These are phyloP conservation scores for Zoysia matrella DNA, from an alignment of 202 grass and related monocot species.

Conservation along the genomic window DNA sequence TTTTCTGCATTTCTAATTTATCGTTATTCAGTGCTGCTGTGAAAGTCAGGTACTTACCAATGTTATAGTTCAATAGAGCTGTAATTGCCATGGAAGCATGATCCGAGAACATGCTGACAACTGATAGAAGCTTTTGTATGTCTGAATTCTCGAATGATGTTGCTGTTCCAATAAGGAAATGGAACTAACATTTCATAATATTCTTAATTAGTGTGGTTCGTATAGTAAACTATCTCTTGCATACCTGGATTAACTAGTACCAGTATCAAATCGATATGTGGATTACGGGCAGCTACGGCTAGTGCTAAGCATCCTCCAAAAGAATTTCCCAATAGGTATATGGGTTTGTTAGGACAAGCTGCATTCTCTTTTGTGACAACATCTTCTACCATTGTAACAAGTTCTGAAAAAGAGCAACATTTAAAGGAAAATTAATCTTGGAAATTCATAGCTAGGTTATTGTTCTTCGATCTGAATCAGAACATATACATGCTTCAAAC, in stretches of 20 bases:
- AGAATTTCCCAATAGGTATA: constrained; percentile 69
- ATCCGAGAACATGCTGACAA: constrained; percentile 52
- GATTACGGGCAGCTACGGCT: constrained; percentile 65
- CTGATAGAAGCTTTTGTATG: constrained; percentile 51
- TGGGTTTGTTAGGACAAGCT: constrained; percentile 58
- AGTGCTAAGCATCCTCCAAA: constrained; percentile 81
- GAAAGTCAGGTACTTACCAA: constrained; percentile 44
- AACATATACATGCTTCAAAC: not conserved
- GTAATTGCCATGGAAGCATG: constrained; percentile 48
- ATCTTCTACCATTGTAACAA: constrained; percentile 71
- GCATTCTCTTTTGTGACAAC: constrained; percentile 47
- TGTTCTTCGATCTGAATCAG: constrained; percentile 5
- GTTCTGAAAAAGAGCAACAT: constrained; percentile 54
- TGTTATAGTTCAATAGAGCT: constrained; percentile 65
- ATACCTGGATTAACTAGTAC: constrained; percentile 77
- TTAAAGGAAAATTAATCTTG: constrained; percentile 42
- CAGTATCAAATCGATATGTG: constrained; percentile 62
- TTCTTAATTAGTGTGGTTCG: not conserved
- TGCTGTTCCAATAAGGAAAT: constrained; percentile 34
- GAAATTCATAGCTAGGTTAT: not conserved
- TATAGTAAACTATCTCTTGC: not conserved
- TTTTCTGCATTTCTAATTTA: not conserved
- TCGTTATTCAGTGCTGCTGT: too few species aligned
- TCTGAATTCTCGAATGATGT: constrained; percentile 70
- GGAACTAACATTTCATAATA: not conserved